phyloP scores from a whole-genome alignment of 129 eudicot species.

The Flaveria brownii region DNA sequence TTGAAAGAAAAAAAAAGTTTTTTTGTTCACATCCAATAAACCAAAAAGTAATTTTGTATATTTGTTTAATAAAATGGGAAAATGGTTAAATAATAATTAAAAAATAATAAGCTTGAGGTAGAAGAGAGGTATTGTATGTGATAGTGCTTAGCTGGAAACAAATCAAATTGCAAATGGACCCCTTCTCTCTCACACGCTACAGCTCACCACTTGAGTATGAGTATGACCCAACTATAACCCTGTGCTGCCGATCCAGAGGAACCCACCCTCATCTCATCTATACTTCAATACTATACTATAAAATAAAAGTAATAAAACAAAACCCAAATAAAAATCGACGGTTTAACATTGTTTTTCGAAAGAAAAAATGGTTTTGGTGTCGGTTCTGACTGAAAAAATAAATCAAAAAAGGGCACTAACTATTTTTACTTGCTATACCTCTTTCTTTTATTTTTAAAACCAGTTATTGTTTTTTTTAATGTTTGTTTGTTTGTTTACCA shows the following conservation, averaged over 20 bases:
- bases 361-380: too few relatives aligned
- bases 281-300: too few relatives aligned
- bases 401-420: too few relatives aligned
- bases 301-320: too few relatives aligned
- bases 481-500: too few relatives aligned
- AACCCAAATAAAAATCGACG: too few relatives aligned
- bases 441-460: too few relatives aligned
- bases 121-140: constrained; percentile 40
- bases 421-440: too few relatives aligned
- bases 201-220: constrained; percentile 34
- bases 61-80: neutral
- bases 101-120: constrained; percentile 33
- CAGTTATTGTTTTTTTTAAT: too few relatives aligned
- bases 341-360: too few relatives aligned
- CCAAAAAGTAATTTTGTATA: neutral
- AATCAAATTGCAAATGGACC: constrained; percentile 43
- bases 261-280: neutral
- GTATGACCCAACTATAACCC: constrained; percentile 26
- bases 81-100: constrained; percentile 7
- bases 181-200: constrained; percentile 35
- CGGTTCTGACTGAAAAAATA: too few relatives aligned
- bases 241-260: constrained; percentile 14
- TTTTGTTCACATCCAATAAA: neutral
- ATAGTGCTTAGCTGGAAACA: constrained; percentile 42
- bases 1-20: too few relatives aligned